Base-by-base conservation (phyloP, 495 filamentous ascomycete species). In the Aspergillus campestris region DNA sequence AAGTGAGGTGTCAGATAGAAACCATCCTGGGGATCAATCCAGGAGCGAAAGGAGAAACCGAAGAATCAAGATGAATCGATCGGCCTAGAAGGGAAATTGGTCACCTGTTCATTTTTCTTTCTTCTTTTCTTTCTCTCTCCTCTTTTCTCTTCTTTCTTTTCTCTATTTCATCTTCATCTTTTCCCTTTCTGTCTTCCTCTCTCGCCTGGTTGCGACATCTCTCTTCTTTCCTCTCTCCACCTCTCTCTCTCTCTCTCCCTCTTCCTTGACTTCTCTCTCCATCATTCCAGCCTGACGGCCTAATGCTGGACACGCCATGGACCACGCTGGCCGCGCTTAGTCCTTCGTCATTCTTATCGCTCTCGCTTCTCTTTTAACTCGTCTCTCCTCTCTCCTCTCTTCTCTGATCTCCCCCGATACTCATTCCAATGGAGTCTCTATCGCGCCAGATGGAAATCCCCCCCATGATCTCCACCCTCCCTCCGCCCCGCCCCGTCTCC, bases 401-500 rank as follows among this genome's bases (percentile, higher is more conserved):
- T 38, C 12, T 33, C 31, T 35, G 14, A 42, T 28, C 29, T 15
- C 13, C 30, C 34, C 31, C 38, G 24, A 5, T 24, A 12, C 32
- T 40, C 38, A 9, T 29, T 38, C 28, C 30, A 13, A 5, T 31
- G 18, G 18, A 42, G 45, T 53, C 38, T 39, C 42, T 49, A 40
- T 13, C 45, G 38, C 38, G 14, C 38, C 33, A 42, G 27, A 3
- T 34, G 40, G 18, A 48, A 39, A 32, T 54, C 46, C 38, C 48
- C 45, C 38, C 49, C 48, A 64, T 65, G 58, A 50, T 65, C 34
- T 56, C 64, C 38, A 53, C 61, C 12, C 48, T 66, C 12, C 62
- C 62, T 42, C 64, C 61, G 24, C 58, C 61, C 30, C 64, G 62
- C 34, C 58, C 64, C 7, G 58, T 59, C 27, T 67, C 62, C 12